Evolutionary conservation across 2,329 filamentous ascomycete genomes (phyloP).

Genomic region (Fusarium sp.): DNA sequence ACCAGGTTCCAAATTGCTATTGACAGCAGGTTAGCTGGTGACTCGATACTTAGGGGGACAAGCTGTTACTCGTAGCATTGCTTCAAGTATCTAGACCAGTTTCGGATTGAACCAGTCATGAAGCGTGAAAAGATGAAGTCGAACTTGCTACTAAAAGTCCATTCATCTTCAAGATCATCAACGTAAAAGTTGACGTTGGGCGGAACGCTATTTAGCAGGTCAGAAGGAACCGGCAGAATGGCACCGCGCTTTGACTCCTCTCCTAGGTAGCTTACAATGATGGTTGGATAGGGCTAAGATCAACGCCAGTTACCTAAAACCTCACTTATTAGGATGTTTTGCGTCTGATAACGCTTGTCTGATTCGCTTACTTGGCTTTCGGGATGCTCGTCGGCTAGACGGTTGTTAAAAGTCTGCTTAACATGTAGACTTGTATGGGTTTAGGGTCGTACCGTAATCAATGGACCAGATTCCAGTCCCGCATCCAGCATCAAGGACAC

Average conservation of each 20-base stretch:
- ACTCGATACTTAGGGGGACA: neutral
- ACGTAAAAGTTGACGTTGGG: constrained; percentile 36
- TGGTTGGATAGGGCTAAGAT: neutral
- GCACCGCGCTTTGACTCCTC: neutral
- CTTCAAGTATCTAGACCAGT: neutral
- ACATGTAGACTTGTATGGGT: neutral
- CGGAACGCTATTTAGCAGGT: neutral
- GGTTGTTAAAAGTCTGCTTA: neutral
- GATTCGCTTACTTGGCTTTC: neutral
- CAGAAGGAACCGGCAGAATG: accelerated
- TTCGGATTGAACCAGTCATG: neutral
- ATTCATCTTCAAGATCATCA: neutral
- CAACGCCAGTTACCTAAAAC: neutral
- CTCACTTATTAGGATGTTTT: neutral
- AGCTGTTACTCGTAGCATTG: neutral
- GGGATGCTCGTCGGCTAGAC: neutral
- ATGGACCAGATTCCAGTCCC: neutral
- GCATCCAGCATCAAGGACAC: neutral
- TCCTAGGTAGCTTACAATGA: neutral
- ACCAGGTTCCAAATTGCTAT: neutral
- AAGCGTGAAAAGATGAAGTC: neutral
- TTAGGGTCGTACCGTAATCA: neutral
- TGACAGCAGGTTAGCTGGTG: neutral
- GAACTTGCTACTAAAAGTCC: neutral
- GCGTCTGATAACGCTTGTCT: neutral